phyloP scores from a whole-genome alignment of 495 filamentous ascomycete genomes.

The Haplographium delicatum region DNA sequence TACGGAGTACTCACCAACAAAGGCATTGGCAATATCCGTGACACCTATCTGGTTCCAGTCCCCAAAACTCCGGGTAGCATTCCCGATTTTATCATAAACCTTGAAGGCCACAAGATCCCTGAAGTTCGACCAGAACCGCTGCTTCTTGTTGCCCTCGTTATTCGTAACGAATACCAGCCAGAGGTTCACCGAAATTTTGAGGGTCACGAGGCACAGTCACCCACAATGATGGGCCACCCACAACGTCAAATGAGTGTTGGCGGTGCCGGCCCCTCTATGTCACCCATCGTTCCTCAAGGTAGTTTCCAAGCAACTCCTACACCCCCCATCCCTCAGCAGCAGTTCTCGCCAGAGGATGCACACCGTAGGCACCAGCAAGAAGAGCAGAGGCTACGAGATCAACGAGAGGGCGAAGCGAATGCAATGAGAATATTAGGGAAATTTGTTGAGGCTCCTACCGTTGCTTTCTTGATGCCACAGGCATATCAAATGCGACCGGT shows the following conservation, averaged over 20 bases:
- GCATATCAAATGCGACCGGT: conserved; percentile 53
- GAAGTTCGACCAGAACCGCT: conserved; percentile 59
- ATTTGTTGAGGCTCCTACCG: conserved; percentile 54
- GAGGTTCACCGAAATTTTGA: conserved; percentile 39
- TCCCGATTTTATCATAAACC: conserved; percentile 70
- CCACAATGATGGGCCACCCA: conserved; percentile 30
- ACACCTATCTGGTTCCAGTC: conserved; percentile 75
- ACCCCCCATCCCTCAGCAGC: conserved; percentile 18
- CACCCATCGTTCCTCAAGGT: conserved; percentile 43
- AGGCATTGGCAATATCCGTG: conserved; percentile 58
- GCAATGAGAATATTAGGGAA: conserved; percentile 55
- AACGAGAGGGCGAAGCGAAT: conserved; percentile 39
- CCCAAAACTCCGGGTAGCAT: conserved; percentile 48
- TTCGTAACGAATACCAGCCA: conserved; percentile 49
- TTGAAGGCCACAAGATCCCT: conserved; percentile 69
- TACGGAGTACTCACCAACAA: conserved; percentile 80
- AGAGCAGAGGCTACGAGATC: conserved; percentile 21
- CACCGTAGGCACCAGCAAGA: conserved; percentile 20
- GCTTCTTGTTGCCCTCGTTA: conserved; percentile 73
- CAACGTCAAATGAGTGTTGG: conserved; percentile 34
- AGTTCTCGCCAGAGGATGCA: conserved; percentile 23
- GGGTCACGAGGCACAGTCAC: conserved; percentile 31
- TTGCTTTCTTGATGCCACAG: conserved; percentile 62
- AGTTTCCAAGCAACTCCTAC: conserved; percentile 35
- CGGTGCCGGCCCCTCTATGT: conserved; percentile 36